Evolutionary conservation across 2,329 filamentous ascomycete genomes (phyloP).

Genomic region (Sporothrix inflata): DNA sequence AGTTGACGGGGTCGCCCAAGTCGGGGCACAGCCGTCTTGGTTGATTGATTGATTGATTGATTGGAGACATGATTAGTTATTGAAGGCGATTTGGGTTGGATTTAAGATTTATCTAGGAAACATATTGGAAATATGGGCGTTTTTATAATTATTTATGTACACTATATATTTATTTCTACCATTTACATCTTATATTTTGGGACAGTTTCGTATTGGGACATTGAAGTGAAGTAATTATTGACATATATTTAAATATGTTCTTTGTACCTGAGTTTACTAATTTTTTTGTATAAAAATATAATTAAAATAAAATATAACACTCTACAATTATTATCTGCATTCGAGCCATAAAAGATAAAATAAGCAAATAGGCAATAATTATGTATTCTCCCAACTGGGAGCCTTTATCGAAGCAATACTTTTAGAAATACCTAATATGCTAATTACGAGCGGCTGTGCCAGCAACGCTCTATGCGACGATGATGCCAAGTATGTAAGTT

Average conservation of each 20-base stretch:
- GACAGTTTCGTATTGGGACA: neutral
- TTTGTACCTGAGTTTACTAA: too few species aligned
- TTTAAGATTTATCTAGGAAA: neutral
- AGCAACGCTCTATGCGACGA: neutral
- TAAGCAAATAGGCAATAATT: neutral
- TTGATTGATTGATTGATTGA: neutral
- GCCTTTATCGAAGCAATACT: neutral
- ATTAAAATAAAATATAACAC: too few species aligned
- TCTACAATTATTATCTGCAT: too few species aligned
- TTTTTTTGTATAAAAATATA: too few species aligned
- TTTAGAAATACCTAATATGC: neutral
- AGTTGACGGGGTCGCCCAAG: conserved; percentile 39
- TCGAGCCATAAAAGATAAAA: neutral
- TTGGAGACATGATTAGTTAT: neutral
- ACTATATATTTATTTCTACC: neutral
- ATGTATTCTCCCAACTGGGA: neutral
- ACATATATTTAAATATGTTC: too few species aligned
- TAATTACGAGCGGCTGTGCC: neutral
- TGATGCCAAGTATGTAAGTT: neutral
- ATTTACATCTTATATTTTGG: neutral
- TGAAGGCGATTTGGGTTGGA: neutral
- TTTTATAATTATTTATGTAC: neutral
- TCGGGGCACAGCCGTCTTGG: neutral
- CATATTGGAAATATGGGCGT: conserved; percentile 3
- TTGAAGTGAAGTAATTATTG: neutral